phyloP scores from a whole-genome alignment of 2,329 filamentous ascomycete genomes.

The Penicillium rolfsii region DNA sequence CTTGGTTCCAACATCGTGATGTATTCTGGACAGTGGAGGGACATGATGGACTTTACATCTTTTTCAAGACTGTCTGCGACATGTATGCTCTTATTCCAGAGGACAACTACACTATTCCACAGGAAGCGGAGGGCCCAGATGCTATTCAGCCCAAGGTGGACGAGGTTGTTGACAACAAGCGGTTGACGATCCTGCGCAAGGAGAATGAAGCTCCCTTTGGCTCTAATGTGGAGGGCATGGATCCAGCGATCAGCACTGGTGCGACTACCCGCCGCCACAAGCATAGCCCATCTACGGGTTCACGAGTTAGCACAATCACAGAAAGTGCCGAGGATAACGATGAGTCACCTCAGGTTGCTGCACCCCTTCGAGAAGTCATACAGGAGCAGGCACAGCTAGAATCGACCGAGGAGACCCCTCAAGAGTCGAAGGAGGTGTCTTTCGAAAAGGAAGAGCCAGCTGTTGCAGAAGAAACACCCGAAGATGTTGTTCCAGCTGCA shows the following conservation, averaged over 20 bases:
- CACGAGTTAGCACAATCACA: constrained; percentile 76
- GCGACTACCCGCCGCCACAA: constrained; percentile 83
- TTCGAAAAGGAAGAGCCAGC: constrained; percentile 5
- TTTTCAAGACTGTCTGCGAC: constrained; percentile 98
- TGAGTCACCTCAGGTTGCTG: constrained; percentile 20
- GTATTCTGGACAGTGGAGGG: constrained; percentile 95
- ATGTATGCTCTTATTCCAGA: constrained; percentile 84
- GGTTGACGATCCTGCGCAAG: constrained; percentile 44
- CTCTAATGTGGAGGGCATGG: constrained; percentile 32
- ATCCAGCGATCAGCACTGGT: constrained; percentile 57
- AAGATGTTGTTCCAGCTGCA: not conserved
- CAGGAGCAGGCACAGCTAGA: constrained; percentile 22
- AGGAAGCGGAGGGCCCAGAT: constrained; percentile 86
- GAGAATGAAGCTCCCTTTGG: constrained; percentile 30
- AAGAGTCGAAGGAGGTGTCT: constrained; percentile 13
- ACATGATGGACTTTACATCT: constrained; percentile 87
- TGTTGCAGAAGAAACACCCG: constrained; percentile 2
- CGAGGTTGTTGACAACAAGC: constrained; percentile 34
- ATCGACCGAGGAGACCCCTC: constrained; percentile 9
- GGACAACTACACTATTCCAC: constrained; percentile 94
- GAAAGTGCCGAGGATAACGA: constrained; percentile 79
- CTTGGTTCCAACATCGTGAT: constrained; percentile 95
- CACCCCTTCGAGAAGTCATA: constrained; percentile 20
- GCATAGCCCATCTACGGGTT: constrained; percentile 78
- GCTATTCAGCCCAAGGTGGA: constrained; percentile 34